phyloP scores from a whole-genome alignment of 768 basidiomycete species.

The Dacryopinax spathularia region DNA sequence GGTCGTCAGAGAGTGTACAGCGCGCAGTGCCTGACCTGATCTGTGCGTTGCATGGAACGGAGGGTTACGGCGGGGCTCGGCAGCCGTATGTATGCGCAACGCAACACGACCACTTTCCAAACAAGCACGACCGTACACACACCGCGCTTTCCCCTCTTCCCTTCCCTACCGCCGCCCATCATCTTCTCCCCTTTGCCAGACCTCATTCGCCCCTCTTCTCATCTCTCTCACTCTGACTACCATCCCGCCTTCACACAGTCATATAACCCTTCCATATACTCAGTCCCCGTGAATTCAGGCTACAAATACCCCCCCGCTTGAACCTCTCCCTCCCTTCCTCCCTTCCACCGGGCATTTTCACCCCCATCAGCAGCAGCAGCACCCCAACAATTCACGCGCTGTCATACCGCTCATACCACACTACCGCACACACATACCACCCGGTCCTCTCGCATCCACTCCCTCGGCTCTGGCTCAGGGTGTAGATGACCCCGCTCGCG shows the following conservation, averaged over 20 bases:
- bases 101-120: no score
- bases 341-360: not conserved
- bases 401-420: no score
- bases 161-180: not conserved
- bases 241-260: not conserved
- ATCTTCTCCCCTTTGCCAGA: not conserved
- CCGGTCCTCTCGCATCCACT: no score
- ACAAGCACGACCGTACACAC: not conserved
- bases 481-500: no score
- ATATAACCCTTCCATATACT: not conserved
- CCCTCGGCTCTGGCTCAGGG: no score
- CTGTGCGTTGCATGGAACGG: not conserved
- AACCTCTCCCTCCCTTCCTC: not conserved
- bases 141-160: not conserved
- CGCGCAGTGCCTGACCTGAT: not conserved
- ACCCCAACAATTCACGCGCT: not conserved
- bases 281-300: not conserved
- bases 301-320: not conserved
- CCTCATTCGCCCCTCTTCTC: no score
- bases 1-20: not conserved
- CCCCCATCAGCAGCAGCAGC: not conserved
- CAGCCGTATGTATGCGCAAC: not conserved
- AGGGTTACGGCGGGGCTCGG: not conserved
- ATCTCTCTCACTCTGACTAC: no score
- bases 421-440: no score